phyloP scores from a whole-genome alignment of 2,329 filamentous ascomycete species.

The Botryotinia narcissicola region DNA sequence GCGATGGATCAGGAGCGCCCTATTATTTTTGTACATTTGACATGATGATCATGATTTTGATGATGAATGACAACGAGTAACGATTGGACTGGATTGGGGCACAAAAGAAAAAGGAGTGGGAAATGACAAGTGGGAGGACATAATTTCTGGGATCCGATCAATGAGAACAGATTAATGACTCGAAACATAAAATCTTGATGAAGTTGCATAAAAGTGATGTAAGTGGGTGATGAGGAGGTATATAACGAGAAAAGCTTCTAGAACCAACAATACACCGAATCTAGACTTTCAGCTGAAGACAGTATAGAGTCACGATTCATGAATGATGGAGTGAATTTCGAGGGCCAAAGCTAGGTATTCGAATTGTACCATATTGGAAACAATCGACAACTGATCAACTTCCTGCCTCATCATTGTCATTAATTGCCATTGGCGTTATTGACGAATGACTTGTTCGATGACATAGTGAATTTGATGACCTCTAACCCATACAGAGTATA shows the following conservation, averaged over 20 bases:
- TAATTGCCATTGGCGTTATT: background rate
- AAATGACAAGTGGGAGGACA: background rate
- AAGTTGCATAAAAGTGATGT: background rate
- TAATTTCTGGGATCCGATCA: constrained; percentile 2
- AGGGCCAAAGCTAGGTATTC: background rate
- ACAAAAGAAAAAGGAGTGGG: background rate
- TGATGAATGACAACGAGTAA: constrained; percentile 17
- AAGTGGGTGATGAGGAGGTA: background rate
- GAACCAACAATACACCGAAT: background rate
- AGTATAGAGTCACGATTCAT: background rate
- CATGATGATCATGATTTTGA: constrained; percentile 15
- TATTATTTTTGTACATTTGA: constrained; percentile 17
- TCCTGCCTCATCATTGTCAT: background rate
- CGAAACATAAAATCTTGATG: constrained; percentile 2
- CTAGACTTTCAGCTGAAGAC: background rate
- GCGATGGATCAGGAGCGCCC: constrained; percentile 1
- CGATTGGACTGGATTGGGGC: background rate
- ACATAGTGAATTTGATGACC: background rate
- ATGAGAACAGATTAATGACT: constrained; percentile 10
- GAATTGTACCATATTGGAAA: background rate
- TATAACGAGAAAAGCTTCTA: background rate
- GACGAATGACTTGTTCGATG: background rate
- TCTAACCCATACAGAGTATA: background rate
- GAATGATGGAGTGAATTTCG: background rate
- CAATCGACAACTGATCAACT: background rate